Conservation (phyloP, 2,329 filamentous ascomycete genomes). For the Pyrenophora tritici-repentis region DNA sequence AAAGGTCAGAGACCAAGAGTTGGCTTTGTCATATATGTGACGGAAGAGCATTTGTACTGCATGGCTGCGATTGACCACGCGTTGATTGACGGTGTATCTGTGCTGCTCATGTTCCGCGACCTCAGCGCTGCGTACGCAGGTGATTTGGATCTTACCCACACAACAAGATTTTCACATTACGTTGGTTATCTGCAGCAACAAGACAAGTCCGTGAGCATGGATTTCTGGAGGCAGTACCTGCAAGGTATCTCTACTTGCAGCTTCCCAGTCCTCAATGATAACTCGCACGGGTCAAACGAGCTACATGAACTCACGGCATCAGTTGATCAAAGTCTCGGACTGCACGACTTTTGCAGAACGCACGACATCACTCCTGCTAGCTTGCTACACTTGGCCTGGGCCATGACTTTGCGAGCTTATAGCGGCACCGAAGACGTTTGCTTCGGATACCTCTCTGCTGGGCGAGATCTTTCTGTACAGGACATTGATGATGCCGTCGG, state of each 20-base stretch:
- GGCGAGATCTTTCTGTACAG: slow-evolving; percentile 43
- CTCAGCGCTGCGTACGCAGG: slow-evolving; percentile 20
- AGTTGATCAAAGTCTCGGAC: not conserved
- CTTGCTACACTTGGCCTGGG: slow-evolving; percentile 44
- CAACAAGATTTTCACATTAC: slow-evolving; percentile 21
- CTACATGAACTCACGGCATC: not conserved
- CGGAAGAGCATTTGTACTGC: slow-evolving; percentile 32
- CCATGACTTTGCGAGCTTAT: slow-evolving; percentile 32
- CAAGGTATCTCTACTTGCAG: slow-evolving; percentile 13
- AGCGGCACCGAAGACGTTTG: slow-evolving; percentile 34
- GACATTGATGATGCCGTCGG: slow-evolving; percentile 47
- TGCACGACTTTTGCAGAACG: slow-evolving; percentile 40
- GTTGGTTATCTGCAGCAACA: slow-evolving; percentile 16
- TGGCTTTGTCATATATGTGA: slow-evolving; percentile 9
- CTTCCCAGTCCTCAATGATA: slow-evolving; percentile 15
- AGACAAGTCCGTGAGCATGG: slow-evolving; percentile 2
- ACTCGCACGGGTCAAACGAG: slow-evolving; percentile 9
- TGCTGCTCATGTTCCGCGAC: slow-evolving; percentile 17
- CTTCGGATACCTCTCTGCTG: slow-evolving; percentile 48
- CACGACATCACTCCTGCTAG: slow-evolving; percentile 53
- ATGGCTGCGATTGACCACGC: slow-evolving; percentile 24
- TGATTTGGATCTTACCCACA: slow-evolving; percentile 3
- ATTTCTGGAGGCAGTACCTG: slow-evolving; percentile 21
- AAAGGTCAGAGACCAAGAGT: slow-evolving; percentile 12
- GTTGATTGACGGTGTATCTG: slow-evolving; percentile 24